These are phyloP conservation scores for Furcasterigmium sp. DNA, from an alignment of 2,329 filamentous ascomycete genomes.

Conservation along the genomic window DNA sequence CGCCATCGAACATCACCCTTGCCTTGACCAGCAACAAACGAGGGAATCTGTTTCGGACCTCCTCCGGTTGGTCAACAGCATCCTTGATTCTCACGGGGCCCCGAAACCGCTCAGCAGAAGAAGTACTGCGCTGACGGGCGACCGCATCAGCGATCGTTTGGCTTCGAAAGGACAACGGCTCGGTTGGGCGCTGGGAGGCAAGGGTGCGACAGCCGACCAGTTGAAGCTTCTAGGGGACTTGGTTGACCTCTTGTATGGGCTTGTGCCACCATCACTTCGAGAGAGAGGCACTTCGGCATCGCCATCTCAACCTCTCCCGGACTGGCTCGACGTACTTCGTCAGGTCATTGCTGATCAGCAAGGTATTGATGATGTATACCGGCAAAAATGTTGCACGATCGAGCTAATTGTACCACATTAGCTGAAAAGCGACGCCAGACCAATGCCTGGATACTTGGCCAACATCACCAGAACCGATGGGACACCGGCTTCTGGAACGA, in stretches of 20 bases:
- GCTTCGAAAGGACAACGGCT: slow-evolving; percentile 6
- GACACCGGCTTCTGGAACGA: slow-evolving; percentile 14
- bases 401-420: neutral
- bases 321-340: neutral
- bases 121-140: neutral
- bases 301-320: neutral
- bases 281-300: neutral
- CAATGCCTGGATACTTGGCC: slow-evolving; percentile 9
- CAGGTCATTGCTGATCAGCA: neutral
- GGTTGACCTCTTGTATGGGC: slow-evolving; percentile 8
- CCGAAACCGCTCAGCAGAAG: neutral
- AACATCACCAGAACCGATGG: slow-evolving; percentile 4
- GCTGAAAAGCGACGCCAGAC: slow-evolving; percentile 8
- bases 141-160: no score
- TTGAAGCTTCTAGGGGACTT: slow-evolving; percentile 4
- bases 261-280: slow-evolving; percentile 3
- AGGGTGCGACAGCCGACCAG: slow-evolving; percentile 5
- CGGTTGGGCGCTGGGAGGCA: slow-evolving; percentile 9
- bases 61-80: slow-evolving; percentile 3
- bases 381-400: neutral
- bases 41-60: slow-evolving; percentile 2
- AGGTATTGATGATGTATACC: neutral
- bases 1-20: slow-evolving; percentile 4
- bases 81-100: neutral
- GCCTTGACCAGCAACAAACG: slow-evolving; percentile 7